Conservation (phyloP, 257 asterid genomes). For the Solanum clarkiae region DNA sequence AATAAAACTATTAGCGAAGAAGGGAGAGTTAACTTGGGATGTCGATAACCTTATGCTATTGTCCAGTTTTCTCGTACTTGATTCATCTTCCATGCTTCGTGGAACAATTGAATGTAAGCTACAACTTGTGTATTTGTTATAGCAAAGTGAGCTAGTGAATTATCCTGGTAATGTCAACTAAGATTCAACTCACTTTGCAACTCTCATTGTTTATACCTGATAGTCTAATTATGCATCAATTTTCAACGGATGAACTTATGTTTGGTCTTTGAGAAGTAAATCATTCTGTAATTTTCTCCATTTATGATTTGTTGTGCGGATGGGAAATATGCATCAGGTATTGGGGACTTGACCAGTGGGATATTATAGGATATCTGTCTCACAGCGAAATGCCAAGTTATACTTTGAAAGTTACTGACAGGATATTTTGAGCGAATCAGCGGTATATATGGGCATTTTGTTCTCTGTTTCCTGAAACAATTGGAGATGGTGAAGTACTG, state of each 20-base stretch:
- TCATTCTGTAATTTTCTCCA: background rate
- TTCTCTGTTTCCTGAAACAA: background rate
- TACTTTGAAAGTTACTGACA: background rate
- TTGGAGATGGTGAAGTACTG: background rate
- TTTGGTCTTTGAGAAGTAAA: background rate
- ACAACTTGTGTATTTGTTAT: background rate
- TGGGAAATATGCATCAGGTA: background rate
- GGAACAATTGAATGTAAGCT: background rate
- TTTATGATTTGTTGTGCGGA: background rate
- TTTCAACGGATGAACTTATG: background rate
- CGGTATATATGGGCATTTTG: background rate
- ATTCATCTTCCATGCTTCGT: background rate
- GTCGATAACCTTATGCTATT: constrained; percentile 27
- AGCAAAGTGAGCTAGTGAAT: background rate
- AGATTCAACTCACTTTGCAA: background rate
- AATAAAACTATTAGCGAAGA: constrained; percentile 61
- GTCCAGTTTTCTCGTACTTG: background rate
- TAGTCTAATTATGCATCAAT: background rate
- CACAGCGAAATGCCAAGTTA: background rate
- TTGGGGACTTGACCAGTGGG: background rate
- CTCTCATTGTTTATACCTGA: background rate
- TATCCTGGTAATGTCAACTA: background rate
- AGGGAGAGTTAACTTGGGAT: constrained; percentile 66
- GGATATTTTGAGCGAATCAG: background rate
- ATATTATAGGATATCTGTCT: background rate